A percentile compares a stretch with the other conserved stretches of the same genome.
Evolutionary conservation across 768 basidiomycete genomes (phyloP).

Genomic region (Daedaleopsis sinensis): DNA sequence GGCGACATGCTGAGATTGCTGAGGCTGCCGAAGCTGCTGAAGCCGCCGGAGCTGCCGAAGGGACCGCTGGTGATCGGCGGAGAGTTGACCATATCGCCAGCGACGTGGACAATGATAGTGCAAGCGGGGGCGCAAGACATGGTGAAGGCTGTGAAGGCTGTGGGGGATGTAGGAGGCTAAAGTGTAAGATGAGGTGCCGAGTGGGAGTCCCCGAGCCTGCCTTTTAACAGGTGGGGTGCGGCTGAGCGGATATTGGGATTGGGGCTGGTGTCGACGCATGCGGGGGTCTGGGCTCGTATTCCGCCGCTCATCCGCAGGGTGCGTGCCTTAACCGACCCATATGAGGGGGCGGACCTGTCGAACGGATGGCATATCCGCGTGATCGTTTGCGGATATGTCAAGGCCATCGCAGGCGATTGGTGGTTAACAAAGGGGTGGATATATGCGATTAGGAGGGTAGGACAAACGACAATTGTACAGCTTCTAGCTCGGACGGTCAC

Average conservation of each 20-base stretch:
- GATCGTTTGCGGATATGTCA: too few species aligned
- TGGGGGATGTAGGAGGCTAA: neutral
- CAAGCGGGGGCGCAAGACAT: neutral
- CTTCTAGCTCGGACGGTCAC: neutral
- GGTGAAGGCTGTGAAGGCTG: neutral
- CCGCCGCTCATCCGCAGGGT: too few species aligned
- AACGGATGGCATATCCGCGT: too few species aligned
- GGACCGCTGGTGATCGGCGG: neutral
- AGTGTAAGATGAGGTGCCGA: neutral
- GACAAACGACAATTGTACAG: neutral
- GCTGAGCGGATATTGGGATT: neutral
- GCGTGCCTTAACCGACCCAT: too few species aligned
- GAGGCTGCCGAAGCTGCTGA: too few species aligned
- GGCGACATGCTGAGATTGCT: too few species aligned
- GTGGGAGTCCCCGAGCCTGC: neutral
- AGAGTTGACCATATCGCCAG: neutral
- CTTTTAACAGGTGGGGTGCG: neutral
- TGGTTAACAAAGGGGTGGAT: neutral
- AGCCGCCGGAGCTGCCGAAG: neutral
- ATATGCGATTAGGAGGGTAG: neutral
- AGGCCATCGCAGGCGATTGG: neutral
- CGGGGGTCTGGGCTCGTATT: too few species aligned
- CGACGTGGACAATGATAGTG: neutral
- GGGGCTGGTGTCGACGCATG: neutral
- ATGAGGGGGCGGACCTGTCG: too few species aligned